These are phyloP conservation scores for Trametes cingulata DNA, from an alignment of 768 basidiomycete species.

Conservation along the genomic window DNA sequence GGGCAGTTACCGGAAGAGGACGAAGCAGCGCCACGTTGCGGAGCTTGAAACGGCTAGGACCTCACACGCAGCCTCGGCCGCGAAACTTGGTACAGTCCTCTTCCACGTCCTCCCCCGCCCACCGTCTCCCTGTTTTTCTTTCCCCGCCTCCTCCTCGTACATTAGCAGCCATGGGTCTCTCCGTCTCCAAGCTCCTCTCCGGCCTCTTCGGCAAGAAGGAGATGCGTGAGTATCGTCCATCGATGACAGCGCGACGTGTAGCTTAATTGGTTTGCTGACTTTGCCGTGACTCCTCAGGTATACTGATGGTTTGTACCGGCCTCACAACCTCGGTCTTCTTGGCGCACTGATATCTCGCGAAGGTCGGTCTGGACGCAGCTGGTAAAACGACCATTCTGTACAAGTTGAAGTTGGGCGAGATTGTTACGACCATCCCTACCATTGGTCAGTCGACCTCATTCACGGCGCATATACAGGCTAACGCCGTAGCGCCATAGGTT, in stretches of 20 bases:
- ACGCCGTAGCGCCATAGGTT: conserved; percentile 56
- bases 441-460: conserved; percentile 69
- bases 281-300: conserved; percentile 57
- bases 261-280: conserved; percentile 25
- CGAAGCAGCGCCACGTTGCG: conserved; percentile 25
- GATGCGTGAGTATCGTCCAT: conserved; percentile 78
- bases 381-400: conserved; percentile 99
- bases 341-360: conserved; percentile 11
- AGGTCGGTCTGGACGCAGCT: conserved; percentile 99
- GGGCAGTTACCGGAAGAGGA: conserved; percentile 6
- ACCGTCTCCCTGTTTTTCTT: conserved; percentile 13
- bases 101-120: conserved; percentile 13
- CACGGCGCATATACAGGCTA: conserved; percentile 7
- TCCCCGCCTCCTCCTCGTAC: conserved; percentile 21
- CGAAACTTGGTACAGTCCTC: conserved; percentile 11
- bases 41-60: conserved; percentile 26
- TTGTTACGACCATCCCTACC: conserved; percentile 99
- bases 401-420: conserved; percentile 99
- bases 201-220: conserved; percentile 98
- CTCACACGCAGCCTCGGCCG: conserved; percentile 22
- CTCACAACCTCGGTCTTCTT: background rate
- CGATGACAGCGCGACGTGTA: conserved; percentile 27
- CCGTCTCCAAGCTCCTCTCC: conserved; percentile 71
- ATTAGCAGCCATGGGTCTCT: conserved; percentile 68
- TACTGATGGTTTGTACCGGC: conserved; percentile 77